A percentile compares a stretch with the other conserved stretches of the same genome.
Evolutionary conservation across 2,329 filamentous ascomycete genomes (phyloP).

Genomic region (Colletotrichum scovillei): DNA sequence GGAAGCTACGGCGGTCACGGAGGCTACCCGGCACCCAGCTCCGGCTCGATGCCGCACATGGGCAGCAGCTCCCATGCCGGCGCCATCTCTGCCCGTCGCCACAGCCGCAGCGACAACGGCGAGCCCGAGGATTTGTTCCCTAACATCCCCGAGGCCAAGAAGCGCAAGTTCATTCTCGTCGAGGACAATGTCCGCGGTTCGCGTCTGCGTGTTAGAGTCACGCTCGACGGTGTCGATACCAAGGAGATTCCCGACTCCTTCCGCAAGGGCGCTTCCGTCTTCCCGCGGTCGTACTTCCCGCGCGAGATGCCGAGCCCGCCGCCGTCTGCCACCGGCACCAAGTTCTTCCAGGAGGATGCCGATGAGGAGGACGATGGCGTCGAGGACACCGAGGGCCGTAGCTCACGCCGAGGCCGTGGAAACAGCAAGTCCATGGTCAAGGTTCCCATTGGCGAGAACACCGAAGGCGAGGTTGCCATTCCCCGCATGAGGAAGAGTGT

Average conservation of each 20-base stretch:
- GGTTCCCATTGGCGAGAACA: constrained; percentile 76
- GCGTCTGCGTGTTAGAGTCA: constrained; percentile 88
- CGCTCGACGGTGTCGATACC: constrained; percentile 92
- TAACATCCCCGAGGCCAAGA: constrained; percentile 88
- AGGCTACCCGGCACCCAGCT: constrained; percentile 64
- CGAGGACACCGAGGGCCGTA: constrained; percentile 62
- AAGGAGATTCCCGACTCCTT: constrained; percentile 97
- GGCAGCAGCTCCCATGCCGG: constrained; percentile 43
- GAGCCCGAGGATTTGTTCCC: constrained; percentile 82
- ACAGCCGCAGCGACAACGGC: constrained; percentile 61
- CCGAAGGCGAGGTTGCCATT: constrained; percentile 78
- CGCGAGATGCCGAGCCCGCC: constrained; percentile 92
- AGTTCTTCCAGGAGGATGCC: constrained; percentile 77
- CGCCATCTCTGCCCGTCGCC: constrained; percentile 50
- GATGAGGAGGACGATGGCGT: constrained; percentile 69
- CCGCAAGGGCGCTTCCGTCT: constrained; percentile 89
- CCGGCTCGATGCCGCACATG: constrained; percentile 74
- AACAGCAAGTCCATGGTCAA: constrained; percentile 61
- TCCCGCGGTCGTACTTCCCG: constrained; percentile 90
- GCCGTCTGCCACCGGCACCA: constrained; percentile 77
- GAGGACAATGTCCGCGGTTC: constrained; percentile 87
- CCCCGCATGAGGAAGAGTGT: constrained; percentile 77
- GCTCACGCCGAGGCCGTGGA: constrained; percentile 47
- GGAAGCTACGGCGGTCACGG: constrained; percentile 72
- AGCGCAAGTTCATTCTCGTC: constrained; percentile 95